Percentiles rank a stretch among this genome's conserved stretches.
Evolutionary conservation across 352 stramenopile genomes (phyloP).

Genomic region (Aphanomyces euteiches): DNA sequence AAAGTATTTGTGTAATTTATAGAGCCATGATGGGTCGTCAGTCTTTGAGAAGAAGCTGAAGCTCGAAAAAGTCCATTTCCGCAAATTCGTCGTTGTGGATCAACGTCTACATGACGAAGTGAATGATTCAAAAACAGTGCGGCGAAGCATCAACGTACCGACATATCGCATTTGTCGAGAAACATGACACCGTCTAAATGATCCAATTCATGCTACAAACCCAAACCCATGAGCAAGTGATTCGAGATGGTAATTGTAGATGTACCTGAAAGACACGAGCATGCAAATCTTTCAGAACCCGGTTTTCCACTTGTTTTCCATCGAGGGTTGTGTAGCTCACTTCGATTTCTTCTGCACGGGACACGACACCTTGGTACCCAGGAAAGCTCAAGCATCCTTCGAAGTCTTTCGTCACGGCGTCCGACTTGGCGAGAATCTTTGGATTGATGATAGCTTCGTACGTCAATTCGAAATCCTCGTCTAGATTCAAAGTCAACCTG

Average conservation of each 20-base stretch:
- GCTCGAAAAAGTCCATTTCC: conserved; percentile 52
- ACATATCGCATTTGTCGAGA: conserved; percentile 24
- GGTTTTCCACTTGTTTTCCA: conserved; percentile 43
- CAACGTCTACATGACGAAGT: not conserved
- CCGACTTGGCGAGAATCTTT: conserved; percentile 55
- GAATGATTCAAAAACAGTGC: no score
- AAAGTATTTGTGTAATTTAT: conserved; percentile 1
- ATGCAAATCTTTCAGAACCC: conserved; percentile 68
- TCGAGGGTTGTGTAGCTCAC: conserved; percentile 59
- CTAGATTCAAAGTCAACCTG: conserved; percentile 27
- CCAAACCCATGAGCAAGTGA: not conserved
- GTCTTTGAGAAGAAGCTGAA: conserved; percentile 56
- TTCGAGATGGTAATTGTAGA: not conserved
- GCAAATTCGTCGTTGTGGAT: conserved; percentile 82
- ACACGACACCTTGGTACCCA: conserved; percentile 71
- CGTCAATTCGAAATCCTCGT: conserved; percentile 34
- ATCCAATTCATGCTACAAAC: conserved; percentile 24
- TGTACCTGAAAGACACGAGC: conserved; percentile 41
- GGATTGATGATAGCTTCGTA: conserved; percentile 81
- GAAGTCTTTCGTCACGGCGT: conserved; percentile 63
- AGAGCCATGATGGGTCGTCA: conserved; percentile 8
- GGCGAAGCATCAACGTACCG: not conserved
- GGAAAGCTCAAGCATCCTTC: conserved; percentile 81
- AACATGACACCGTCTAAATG: conserved; percentile 31
- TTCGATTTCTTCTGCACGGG: conserved; percentile 54